Base-by-base conservation (phyloP, 2,329 filamentous ascomycete genomes). In the Rhinocladiella mackenziei region DNA sequence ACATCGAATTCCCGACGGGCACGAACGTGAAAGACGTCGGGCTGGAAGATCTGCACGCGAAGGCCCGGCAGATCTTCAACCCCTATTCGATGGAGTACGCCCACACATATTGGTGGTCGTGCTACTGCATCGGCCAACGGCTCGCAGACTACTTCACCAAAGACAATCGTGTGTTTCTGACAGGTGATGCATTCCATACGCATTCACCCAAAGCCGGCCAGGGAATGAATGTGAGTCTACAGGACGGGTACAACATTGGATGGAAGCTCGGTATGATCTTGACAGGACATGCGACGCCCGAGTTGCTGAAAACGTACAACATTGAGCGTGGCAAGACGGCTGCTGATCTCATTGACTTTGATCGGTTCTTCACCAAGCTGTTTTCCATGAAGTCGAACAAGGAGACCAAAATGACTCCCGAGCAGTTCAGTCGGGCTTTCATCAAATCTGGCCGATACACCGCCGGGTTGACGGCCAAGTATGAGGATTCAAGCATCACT, bases 201-300 rank as follows among this genome's bases (percentile, higher is more conserved):
- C 83, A 86, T 59, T 83, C 78, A 2, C 83, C 83, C 3, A 85
- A 85, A 62, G 81, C 81, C 1, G 83, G 81, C 0, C 83, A 84
- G 64, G 83, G 71, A 1, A 70, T 70, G 67, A 70, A 70, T 42
- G 65, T 68, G 30, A 66, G 64, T 10, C 61, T 83, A 47, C 79
- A 83, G 55, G 80, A 83, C 50, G 57, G 70, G 10, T 76, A 78
- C 54, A 80, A 80, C 44, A 71, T 80, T 39, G 77, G 77, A 4
- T 80, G 76, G 76, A 81, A 81, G 55, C 64, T 81, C 5, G 74
- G 67, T 1, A 63, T 68, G 18, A 64, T 78, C 1, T 58, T 79
- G 2, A 67, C 60, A 9, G 70, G 72, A 2, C 62, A 65, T 38
- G 69, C 73, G 1, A 49, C 42, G 0, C 63, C 69, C 0, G 62